Evolutionary conservation across 2,329 filamentous ascomycete species (phyloP).

Genomic region (Verticillium klebahnii): DNA sequence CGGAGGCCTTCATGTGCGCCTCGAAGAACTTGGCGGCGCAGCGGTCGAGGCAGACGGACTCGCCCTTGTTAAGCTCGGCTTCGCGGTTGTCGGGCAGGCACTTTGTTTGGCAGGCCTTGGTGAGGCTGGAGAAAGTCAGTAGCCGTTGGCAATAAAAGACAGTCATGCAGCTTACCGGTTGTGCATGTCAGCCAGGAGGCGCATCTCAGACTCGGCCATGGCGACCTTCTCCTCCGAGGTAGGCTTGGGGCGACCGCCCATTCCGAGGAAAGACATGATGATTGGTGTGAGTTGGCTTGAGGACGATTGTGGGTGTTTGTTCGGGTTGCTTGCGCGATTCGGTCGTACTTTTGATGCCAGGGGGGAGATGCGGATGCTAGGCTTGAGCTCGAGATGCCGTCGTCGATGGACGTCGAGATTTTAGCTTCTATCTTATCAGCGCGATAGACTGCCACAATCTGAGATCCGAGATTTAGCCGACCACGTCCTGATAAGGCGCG

Average conservation of each 20-base stretch:
- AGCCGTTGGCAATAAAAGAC: neutral
- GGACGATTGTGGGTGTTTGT: neutral
- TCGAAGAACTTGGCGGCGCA: conserved; percentile 99
- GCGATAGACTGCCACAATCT: neutral
- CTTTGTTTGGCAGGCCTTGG: conserved; percentile 87
- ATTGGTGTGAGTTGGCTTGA: conserved; percentile 5
- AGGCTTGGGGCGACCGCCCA: conserved; percentile 65
- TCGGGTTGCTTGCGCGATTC: conserved; percentile 1
- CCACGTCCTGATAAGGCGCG: neutral
- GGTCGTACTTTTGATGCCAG: conserved; percentile 2
- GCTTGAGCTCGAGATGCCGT: conserved; percentile 3
- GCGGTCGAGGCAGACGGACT: conserved; percentile 95
- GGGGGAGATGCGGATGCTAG: conserved; percentile 1
- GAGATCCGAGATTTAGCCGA: conserved; percentile 1
- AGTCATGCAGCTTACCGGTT: conserved; percentile 64
- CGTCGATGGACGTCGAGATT: conserved; percentile 11
- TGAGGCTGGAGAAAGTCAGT: conserved; percentile 52
- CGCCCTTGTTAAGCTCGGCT: conserved; percentile 96
- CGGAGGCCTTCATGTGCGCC: conserved; percentile 94
- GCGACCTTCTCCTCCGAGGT: conserved; percentile 96
- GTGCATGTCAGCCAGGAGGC: conserved; percentile 97
- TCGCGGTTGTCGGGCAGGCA: conserved; percentile 97
- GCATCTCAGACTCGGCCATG: conserved; percentile 93
- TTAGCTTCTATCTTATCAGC: conserved; percentile 6
- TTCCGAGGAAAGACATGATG: conserved; percentile 41